phyloP scores from a whole-genome alignment of 257 asterid species.

The Verbena officinalis region DNA sequence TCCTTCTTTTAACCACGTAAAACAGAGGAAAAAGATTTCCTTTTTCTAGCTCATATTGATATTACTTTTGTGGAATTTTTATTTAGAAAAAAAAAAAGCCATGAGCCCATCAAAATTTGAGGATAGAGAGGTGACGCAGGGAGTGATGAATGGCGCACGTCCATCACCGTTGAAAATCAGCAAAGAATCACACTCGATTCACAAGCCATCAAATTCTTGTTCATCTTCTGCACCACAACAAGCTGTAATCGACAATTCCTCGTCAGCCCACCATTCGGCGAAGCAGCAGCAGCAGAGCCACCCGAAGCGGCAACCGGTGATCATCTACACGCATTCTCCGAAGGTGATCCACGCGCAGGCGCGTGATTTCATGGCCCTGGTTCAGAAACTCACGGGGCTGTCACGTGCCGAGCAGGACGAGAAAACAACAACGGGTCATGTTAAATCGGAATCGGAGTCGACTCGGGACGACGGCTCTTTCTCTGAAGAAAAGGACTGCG shows the following conservation, averaged over 20 bases:
- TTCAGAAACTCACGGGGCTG: constrained; percentile 53
- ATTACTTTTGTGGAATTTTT: too few relatives aligned
- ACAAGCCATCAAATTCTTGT: constrained; percentile 17
- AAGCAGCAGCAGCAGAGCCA: background rate
- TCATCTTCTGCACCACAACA: background rate
- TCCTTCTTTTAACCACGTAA: constrained; percentile 3
- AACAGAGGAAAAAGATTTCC: constrained; percentile 21
- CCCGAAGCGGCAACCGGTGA: constrained; percentile 41
- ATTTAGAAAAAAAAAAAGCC: background rate
- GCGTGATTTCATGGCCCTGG: constrained; percentile 43
- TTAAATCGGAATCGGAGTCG: background rate
- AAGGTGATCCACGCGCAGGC: constrained; percentile 41
- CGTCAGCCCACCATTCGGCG: too few relatives aligned
- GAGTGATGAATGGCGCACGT: constrained; percentile 37
- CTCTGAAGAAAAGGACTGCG: background rate
- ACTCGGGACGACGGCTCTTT: constrained; percentile 8
- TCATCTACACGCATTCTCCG: constrained; percentile 51
- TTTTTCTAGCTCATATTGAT: too few relatives aligned
- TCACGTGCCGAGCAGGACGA: constrained; percentile 10
- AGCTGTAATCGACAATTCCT: background rate
- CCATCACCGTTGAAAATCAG: constrained; percentile 34
- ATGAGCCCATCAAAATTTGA: constrained; percentile 45
- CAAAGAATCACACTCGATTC: constrained; percentile 38
- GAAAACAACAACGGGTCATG: background rate
- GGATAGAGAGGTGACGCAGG: constrained; percentile 33